phyloP scores from a whole-genome alignment of 768 basidiomycete species.

The Lyophyllum atratum region DNA sequence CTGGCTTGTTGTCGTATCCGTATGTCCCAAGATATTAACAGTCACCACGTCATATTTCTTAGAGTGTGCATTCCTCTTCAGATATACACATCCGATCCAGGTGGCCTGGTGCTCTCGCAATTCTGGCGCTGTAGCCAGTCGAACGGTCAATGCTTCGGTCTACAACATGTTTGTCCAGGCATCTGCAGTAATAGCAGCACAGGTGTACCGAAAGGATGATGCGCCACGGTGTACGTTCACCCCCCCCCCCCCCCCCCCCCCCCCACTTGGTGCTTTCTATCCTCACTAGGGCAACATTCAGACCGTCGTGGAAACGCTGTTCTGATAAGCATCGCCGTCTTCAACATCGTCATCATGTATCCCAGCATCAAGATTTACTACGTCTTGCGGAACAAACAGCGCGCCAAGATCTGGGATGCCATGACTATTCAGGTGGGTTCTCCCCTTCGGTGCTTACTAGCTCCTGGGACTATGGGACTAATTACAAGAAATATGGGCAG shows the following conservation, averaged over 20 bases:
- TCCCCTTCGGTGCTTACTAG: neutral
- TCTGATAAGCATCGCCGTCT: conserved; percentile 51
- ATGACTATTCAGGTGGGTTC: conserved; percentile 50
- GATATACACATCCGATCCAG: conserved; percentile 53
- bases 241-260: neutral
- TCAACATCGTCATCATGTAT: conserved; percentile 56
- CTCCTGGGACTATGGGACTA: neutral
- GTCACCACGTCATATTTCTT: conserved; percentile 18
- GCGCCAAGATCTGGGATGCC: conserved; percentile 55
- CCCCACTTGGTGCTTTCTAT: neutral
- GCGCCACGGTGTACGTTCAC: conserved; percentile 50
- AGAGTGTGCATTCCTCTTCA: conserved; percentile 13
- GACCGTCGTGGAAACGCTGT: conserved; percentile 59
- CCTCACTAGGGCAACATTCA: conserved; percentile 16
- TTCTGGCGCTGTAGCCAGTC: conserved; percentile 57
- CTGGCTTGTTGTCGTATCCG: conserved; percentile 48
- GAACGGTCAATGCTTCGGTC: conserved; percentile 60
- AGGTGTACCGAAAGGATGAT: conserved; percentile 62
- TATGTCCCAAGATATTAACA: conserved; percentile 21
- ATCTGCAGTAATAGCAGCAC: conserved; percentile 44
- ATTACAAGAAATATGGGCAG: conserved; percentile 27
- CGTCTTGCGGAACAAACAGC: conserved; percentile 57
- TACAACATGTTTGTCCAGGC: conserved; percentile 62
- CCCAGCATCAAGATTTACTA: conserved; percentile 57
- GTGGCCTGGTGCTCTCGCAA: conserved; percentile 65